phyloP scores from a whole-genome alignment of 768 basidiomycete species.

The Paxillus involutus region DNA sequence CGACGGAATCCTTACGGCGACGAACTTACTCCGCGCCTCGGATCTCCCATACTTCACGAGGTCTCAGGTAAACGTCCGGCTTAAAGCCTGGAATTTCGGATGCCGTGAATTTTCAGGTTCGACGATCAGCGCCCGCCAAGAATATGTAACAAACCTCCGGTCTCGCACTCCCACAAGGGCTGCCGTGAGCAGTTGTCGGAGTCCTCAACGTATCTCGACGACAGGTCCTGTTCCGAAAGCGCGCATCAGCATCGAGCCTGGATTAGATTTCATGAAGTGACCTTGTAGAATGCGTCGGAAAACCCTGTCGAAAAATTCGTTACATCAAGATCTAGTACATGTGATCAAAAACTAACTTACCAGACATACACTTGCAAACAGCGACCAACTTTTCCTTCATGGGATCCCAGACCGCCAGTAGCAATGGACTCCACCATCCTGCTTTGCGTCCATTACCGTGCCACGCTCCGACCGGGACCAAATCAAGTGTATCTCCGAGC shows the following conservation, averaged over 20 bases:
- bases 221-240: slow-evolving; percentile 49
- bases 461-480: slow-evolving; percentile 81
- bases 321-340: neutral
- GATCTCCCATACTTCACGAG: slow-evolving; percentile 88
- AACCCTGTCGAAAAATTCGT: slow-evolving; percentile 54
- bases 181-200: slow-evolving; percentile 52
- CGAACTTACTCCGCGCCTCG: slow-evolving; percentile 64
- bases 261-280: slow-evolving; percentile 18
- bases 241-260: neutral
- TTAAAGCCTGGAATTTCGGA: slow-evolving; percentile 45
- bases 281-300: slow-evolving; percentile 81
- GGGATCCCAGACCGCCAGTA: slow-evolving; percentile 75
- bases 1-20: neutral
- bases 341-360: slow-evolving; percentile 32
- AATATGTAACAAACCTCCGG: slow-evolving; percentile 48
- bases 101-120: neutral
- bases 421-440: slow-evolving; percentile 89
- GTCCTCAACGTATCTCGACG: slow-evolving; percentile 58
- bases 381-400: slow-evolving; percentile 64
- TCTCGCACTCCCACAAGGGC: slow-evolving; percentile 60
- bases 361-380: slow-evolving; percentile 90
- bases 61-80: slow-evolving; percentile 70
- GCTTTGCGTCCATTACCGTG: slow-evolving; percentile 88
- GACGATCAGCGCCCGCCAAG: neutral
- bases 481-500: slow-evolving; percentile 72